These are phyloP conservation scores for Aspergillus brunneoviolaceus DNA, from an alignment of 2,329 filamentous ascomycete species.

Conservation along the genomic window DNA sequence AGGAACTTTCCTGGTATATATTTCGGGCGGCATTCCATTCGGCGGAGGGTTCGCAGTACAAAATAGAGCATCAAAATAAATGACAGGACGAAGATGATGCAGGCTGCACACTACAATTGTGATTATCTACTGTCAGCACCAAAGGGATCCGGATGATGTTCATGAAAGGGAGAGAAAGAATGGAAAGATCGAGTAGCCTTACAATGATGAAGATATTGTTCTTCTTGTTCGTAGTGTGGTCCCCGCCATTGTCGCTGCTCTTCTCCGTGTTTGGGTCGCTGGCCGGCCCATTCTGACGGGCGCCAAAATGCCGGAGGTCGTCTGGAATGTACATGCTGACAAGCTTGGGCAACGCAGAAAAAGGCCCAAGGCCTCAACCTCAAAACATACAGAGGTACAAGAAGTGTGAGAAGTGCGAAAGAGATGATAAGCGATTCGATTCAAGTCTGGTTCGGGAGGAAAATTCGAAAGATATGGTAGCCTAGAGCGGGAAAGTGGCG, in stretches of 20 bases:
- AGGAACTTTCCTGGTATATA: constrained; percentile 53
- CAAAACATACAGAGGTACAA: constrained; percentile 12
- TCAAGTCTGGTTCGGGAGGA: constrained; percentile 2
- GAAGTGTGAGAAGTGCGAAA: background rate
- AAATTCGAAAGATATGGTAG: constrained; percentile 1
- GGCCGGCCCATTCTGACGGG: constrained; percentile 15
- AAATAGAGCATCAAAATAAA: constrained; percentile 35
- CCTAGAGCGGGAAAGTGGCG: constrained; percentile 3
- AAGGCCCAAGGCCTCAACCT: constrained; percentile 7
- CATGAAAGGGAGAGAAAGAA: background rate
- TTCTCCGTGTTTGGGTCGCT: background rate
- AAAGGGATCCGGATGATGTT: background rate
- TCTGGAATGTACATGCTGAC: constrained; percentile 24
- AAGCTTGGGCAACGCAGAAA: constrained; percentile 9
- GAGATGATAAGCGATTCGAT: background rate
- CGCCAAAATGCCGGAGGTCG: constrained; percentile 18
- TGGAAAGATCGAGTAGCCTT: constrained; percentile 12
- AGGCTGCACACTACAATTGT: constrained; percentile 24
- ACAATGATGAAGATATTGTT: constrained; percentile 34
- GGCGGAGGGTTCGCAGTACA: constrained; percentile 44
- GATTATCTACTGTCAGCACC: background rate
- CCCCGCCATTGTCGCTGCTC: background rate
- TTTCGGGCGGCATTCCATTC: constrained; percentile 49
- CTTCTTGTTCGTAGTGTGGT: constrained; percentile 8
- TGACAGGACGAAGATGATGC: constrained; percentile 34